Evolutionary conservation across 352 stramenopile species (phyloP).

Genomic region (Saprolegnia diclina): DNA sequence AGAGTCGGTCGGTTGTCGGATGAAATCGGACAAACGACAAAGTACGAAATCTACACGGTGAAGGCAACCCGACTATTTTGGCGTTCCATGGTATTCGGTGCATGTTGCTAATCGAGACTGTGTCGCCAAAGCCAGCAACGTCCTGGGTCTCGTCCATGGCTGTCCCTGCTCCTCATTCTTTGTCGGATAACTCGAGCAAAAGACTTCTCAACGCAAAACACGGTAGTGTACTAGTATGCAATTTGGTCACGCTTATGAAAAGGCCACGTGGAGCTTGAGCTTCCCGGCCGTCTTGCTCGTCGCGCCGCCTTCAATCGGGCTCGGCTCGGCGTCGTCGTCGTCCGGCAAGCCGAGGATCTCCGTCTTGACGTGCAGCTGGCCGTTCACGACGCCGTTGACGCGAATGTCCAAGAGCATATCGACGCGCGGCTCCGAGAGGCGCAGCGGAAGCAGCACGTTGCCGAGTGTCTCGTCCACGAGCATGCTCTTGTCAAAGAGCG

Average conservation of each 20-base stretch:
- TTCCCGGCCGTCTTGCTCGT: constrained; percentile 13
- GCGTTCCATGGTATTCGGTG: too few species aligned
- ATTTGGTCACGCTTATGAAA: constrained; percentile 1
- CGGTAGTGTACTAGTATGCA: too few species aligned
- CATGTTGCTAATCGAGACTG: too few species aligned
- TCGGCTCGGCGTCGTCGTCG: background rate
- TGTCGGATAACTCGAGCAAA: too few species aligned
- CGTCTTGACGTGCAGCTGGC: constrained; percentile 4
- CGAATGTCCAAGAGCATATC: constrained; percentile 20
- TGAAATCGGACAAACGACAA: too few species aligned
- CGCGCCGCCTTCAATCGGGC: background rate
- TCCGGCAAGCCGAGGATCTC: constrained; percentile 22
- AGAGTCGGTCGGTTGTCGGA: too few species aligned
- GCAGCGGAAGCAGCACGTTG: constrained; percentile 8
- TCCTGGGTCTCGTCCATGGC: too few species aligned
- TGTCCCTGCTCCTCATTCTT: background rate
- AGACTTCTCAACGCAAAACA: too few species aligned
- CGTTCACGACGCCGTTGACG: constrained; percentile 15
- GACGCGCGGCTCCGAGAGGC: background rate
- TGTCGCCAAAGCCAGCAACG: too few species aligned
- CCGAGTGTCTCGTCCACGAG: constrained; percentile 42
- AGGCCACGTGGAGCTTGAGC: constrained; percentile 7
- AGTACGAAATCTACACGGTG: too few species aligned
- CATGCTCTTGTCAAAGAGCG: constrained; percentile 53
- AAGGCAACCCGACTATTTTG: too few species aligned